These are phyloP conservation scores for Wickerhamomyces chaumierensis DNA, from an alignment of 805 yeast genomes.

Conservation along the genomic window DNA sequence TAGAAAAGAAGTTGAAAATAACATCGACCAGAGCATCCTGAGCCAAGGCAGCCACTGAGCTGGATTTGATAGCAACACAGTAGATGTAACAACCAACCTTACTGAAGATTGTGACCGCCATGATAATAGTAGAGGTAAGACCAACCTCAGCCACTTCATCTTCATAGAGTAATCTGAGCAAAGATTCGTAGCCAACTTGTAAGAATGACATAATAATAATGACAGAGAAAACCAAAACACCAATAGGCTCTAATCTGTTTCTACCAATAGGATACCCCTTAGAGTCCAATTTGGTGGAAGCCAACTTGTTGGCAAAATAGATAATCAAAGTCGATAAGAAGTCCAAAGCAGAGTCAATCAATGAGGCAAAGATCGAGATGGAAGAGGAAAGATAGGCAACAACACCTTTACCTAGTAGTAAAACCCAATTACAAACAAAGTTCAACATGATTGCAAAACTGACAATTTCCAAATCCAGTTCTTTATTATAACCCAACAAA, in stretches of 20 bases:
- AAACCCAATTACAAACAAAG: slow-evolving; percentile 44
- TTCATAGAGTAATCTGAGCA: slow-evolving; percentile 31
- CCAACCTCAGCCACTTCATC: slow-evolving; percentile 37
- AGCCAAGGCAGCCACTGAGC: slow-evolving; percentile 67
- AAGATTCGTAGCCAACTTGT: slow-evolving; percentile 60
- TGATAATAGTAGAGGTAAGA: slow-evolving; percentile 39
- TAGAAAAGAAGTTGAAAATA: slow-evolving; percentile 59
- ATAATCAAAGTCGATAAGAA: slow-evolving; percentile 67
- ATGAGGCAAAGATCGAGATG: slow-evolving; percentile 66
- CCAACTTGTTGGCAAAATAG: slow-evolving; percentile 43
- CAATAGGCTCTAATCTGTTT: slow-evolving; percentile 65
- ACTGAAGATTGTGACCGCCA: slow-evolving; percentile 49
- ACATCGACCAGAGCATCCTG: slow-evolving; percentile 78
- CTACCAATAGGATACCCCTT: slow-evolving; percentile 59
- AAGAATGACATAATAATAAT: slow-evolving; percentile 60
- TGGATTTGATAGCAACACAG: slow-evolving; percentile 49
- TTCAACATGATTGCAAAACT: slow-evolving; percentile 53
- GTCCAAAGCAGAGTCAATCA: slow-evolving; percentile 67
- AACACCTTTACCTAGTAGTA: slow-evolving; percentile 47
- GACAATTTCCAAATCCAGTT: slow-evolving; percentile 32
- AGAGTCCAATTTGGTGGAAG: slow-evolving; percentile 32
- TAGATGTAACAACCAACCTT: slow-evolving; percentile 53
- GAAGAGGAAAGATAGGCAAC: slow-evolving; percentile 60
- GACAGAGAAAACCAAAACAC: slow-evolving; percentile 62
- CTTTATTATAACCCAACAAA: slow-evolving; percentile 36